A percentile compares a stretch with the other conserved stretches of the same genome.
Evolutionary conservation across 1,284 basidiomycete species (phyloP).

Genomic region (Cystobasidium slooffiae): DNA sequence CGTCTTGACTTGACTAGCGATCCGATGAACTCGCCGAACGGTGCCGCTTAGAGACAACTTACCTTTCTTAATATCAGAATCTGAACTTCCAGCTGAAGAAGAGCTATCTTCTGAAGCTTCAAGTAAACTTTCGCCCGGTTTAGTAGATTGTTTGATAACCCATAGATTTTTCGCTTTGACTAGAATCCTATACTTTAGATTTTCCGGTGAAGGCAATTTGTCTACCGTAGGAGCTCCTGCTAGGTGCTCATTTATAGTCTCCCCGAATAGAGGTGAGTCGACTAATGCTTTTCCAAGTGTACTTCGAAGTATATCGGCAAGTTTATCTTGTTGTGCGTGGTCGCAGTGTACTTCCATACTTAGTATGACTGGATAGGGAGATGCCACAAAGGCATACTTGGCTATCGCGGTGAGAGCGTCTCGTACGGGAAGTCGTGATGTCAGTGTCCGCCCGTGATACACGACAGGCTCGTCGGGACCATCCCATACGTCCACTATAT

Average conservation of each 20-base stretch:
- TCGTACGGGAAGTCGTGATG: constrained; percentile 79
- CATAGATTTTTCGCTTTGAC: constrained; percentile 68
- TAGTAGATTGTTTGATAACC: constrained; percentile 19
- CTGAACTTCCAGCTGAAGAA: constrained; percentile 50
- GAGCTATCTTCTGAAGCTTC: constrained; percentile 36
- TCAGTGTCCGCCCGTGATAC: constrained; percentile 90
- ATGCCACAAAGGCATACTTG: constrained; percentile 90
- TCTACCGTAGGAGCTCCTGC: constrained; percentile 57
- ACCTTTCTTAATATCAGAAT: constrained; percentile 52
- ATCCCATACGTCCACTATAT: constrained; percentile 89
- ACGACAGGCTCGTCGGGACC: constrained; percentile 70
- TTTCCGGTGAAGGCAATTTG: constrained; percentile 81
- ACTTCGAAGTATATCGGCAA: constrained; percentile 76
- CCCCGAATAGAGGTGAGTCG: constrained; percentile 62
- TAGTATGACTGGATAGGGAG: constrained; percentile 92
- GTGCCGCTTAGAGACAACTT: not conserved
- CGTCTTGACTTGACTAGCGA: not conserved
- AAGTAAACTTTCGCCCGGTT: constrained; percentile 12
- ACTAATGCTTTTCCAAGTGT: constrained; percentile 76
- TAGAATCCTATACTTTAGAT: constrained; percentile 77
- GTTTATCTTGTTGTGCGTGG: constrained; percentile 77
- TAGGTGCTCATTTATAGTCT: constrained; percentile 58
- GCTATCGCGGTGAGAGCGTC: constrained; percentile 85
- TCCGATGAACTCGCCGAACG: not conserved
- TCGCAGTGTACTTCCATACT: constrained; percentile 92